Evolutionary conservation across 352 stramenopile species (phyloP).

Genomic region (Globisporangium viniferum): DNA sequence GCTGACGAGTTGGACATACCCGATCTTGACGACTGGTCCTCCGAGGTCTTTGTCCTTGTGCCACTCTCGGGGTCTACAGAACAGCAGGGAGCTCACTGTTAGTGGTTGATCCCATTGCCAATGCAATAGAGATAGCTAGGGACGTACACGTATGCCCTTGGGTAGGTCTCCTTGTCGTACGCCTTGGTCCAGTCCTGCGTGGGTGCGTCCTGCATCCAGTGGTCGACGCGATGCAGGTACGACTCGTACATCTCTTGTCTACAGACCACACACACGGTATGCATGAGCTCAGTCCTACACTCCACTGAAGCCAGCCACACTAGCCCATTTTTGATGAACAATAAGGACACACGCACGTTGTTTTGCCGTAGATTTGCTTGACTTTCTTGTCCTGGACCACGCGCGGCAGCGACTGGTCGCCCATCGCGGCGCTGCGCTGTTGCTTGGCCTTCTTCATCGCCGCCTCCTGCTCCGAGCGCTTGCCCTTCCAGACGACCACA

Average conservation of each 20-base stretch:
- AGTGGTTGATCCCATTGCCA: neutral
- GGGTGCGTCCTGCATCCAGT: slow-evolving; percentile 45
- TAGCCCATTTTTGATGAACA: neutral
- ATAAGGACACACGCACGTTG: slow-evolving; percentile 32
- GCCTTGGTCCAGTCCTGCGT: slow-evolving; percentile 42
- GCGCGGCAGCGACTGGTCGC: slow-evolving; percentile 15
- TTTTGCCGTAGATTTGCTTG: slow-evolving; percentile 60
- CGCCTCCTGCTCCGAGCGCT: slow-evolving; percentile 33
- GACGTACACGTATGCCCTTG: slow-evolving; percentile 48
- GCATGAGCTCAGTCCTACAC: neutral
- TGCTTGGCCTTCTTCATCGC: slow-evolving; percentile 26
- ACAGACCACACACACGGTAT: neutral
- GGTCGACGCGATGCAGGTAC: slow-evolving; percentile 54
- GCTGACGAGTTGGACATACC: slow-evolving; percentile 17
- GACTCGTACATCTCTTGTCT: slow-evolving; percentile 69
- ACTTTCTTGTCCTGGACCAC: slow-evolving; percentile 31
- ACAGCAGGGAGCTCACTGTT: neutral
- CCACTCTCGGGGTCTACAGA: slow-evolving; percentile 37
- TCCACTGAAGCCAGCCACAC: neutral
- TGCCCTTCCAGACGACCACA: slow-evolving; percentile 43
- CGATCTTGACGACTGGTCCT: slow-evolving; percentile 37
- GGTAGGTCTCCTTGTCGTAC: slow-evolving; percentile 57
- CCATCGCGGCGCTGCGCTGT: slow-evolving; percentile 12
- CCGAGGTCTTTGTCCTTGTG: slow-evolving; percentile 41
- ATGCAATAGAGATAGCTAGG: neutral